Evolutionary conservation across 2,329 filamentous ascomycete genomes (phyloP), one percentile per base, ranked within the genome.

Genomic region (Aspergillus sp.): DNA sequence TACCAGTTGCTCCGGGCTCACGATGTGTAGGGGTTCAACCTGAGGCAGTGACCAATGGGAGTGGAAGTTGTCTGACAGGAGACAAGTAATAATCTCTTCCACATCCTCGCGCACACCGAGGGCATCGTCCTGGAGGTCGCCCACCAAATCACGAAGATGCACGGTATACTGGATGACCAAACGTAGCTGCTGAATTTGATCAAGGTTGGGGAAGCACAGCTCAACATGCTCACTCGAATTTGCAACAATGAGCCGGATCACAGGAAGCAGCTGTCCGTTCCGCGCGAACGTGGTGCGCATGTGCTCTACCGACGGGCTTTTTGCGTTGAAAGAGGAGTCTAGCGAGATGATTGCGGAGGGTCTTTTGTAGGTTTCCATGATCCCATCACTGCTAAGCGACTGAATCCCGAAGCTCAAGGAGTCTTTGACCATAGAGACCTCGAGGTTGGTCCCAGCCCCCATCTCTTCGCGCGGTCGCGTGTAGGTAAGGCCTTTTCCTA

Each of bases 171-270:
- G 70, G 26, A 77, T 56, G 46, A 78, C 66, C 18, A 73, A 56
- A 4, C 70, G 69, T 24, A 79, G 67, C 26, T 68, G 69, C 47
- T 75, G 71, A 2, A 70, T 54, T 32, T 75, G 72, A 2, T 72
- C 63, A 20, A 73, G 60, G 42, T 75, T 67, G 4, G 78, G 76
- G 31, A 80, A 70, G 61, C 78, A 81, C 47, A 72, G 71, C 55
- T 77, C 73, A 42, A 81, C 75, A 63, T 81, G 79, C 58, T 81
- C 79, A 45, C 74, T 75, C 1, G 77, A 76, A 60, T 81, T 81
- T n/a, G 77, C 71, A 20, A 81, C 69, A 31, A 81, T 62, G 6
- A 81, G 67, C 57, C 77, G 76, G 49, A 81, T 71, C 46, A 80
- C 75, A 2, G 79, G 79, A 22, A 80, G 66, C 49, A 78, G 67